Conservation (phyloP, 768 basidiomycete species). For the Kwoniella botswanensis region DNA sequence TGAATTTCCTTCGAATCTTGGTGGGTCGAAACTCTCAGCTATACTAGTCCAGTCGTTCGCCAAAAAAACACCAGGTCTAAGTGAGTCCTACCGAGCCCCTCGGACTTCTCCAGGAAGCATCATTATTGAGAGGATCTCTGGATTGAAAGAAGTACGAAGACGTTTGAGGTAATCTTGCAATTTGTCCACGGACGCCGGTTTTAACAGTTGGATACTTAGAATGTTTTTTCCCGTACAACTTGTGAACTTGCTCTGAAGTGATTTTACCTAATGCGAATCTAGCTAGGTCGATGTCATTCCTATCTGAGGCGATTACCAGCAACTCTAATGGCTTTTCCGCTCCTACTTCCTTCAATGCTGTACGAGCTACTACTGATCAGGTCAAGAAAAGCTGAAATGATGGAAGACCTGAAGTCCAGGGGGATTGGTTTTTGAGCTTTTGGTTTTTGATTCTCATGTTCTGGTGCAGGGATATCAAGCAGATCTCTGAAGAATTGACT, state of each 20-base stretch:
- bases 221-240: neutral
- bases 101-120: constrained; percentile 1
- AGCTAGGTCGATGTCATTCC: neutral
- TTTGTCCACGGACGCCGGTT: neutral
- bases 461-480: neutral
- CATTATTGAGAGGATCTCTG: neutral
- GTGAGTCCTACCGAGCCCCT: neutral
- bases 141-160: neutral
- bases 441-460: neutral
- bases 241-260: neutral
- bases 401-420: neutral
- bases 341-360: neutral
- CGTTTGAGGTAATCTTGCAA: neutral
- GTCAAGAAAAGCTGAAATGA: neutral
- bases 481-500: constrained; percentile 11
- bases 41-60: neutral
- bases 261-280: constrained; percentile 1
- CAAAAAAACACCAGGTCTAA: neutral
- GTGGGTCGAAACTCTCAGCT: neutral
- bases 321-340: constrained; percentile 1
- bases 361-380: neutral
- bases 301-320: constrained; percentile 3
- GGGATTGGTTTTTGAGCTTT: neutral
- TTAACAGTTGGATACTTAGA: neutral
- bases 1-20: neutral